These are phyloP conservation scores for Scenedesmus sp. DNA, from an alignment of 163 green algal genomes.

Conservation along the genomic window DNA sequence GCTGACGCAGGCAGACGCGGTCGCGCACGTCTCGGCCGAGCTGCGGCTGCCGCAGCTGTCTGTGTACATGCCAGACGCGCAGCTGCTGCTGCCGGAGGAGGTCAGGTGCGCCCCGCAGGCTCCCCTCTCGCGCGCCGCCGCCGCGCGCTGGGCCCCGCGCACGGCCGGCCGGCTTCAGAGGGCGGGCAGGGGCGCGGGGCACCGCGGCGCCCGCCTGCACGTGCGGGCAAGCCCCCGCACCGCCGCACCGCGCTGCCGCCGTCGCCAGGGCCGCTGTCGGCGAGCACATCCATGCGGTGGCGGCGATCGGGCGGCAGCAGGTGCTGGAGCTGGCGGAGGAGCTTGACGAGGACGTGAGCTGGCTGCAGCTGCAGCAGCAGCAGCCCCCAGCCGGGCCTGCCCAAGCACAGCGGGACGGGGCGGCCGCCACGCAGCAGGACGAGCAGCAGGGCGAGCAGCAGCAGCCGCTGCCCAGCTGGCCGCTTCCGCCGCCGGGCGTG, in stretches of 20 bases:
- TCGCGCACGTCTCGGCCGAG: constrained; percentile 9
- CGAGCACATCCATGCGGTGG: constrained; percentile 19
- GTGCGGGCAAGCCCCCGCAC: too few relatives aligned
- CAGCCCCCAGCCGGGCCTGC: constrained; percentile 25
- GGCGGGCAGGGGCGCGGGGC: too few relatives aligned
- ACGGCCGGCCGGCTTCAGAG: too few relatives aligned
- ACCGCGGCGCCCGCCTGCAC: too few relatives aligned
- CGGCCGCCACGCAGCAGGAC: constrained; percentile 3
- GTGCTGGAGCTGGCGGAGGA: constrained; percentile 21
- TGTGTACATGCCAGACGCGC: constrained; percentile 28
- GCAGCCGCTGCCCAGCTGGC: background rate
- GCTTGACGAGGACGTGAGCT: constrained; percentile 22
- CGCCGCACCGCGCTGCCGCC: too few relatives aligned
- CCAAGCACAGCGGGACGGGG: background rate
- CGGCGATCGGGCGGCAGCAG: background rate
- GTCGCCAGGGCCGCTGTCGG: constrained; percentile 30
- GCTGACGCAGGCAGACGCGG: constrained; percentile 15
- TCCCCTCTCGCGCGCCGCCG: too few relatives aligned
- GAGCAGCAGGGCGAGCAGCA: background rate
- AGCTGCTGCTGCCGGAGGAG: constrained; percentile 24
- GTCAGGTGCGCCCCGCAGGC: constrained; percentile 25
- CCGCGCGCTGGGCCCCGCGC: too few relatives aligned
- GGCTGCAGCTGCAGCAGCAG: constrained; percentile 25
- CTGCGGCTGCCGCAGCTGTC: constrained; percentile 14
- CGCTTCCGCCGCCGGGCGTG: background rate